Conservation (phyloP, 176 grass and related monocot species). For the Eremochloa ophiuroides region DNA sequence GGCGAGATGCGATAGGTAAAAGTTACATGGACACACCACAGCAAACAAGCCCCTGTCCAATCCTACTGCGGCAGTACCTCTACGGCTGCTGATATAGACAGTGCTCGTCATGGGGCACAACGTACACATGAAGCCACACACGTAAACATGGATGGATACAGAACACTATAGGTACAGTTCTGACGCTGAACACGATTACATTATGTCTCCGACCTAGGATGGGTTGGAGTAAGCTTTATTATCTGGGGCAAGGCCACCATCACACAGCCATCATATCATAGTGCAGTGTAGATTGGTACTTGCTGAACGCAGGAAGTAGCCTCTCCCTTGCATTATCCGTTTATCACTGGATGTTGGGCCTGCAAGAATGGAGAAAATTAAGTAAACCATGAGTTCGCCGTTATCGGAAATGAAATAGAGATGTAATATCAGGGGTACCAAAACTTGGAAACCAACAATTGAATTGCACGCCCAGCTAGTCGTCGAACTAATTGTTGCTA, state of each 20-base stretch:
- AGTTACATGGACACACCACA: not conserved
- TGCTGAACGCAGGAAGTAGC: not conserved
- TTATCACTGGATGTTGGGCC: conserved; percentile 20
- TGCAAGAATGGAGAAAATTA: not conserved
- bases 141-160: conserved; percentile 16
- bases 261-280: conserved; percentile 6
- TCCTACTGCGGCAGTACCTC: not conserved
- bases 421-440: not conserved
- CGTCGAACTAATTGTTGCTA: no score
- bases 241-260: not conserved
- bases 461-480: no score
- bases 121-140: not conserved
- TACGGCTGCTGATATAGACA: not conserved
- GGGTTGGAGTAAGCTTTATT: not conserved
- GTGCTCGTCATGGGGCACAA: conserved; percentile 19
- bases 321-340: not conserved
- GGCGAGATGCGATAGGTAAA: not conserved
- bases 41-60: conserved; percentile 1
- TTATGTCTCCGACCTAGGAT: conserved; percentile 10
- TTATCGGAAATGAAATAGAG: no score
- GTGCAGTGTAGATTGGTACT: conserved; percentile 19
- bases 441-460: not conserved
- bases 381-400: no score
- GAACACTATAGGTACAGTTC: conserved; percentile 27
- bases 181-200: no score